Conservation (phyloP, 2,329 filamentous ascomycete species). For the Botrytis fragariae region DNA sequence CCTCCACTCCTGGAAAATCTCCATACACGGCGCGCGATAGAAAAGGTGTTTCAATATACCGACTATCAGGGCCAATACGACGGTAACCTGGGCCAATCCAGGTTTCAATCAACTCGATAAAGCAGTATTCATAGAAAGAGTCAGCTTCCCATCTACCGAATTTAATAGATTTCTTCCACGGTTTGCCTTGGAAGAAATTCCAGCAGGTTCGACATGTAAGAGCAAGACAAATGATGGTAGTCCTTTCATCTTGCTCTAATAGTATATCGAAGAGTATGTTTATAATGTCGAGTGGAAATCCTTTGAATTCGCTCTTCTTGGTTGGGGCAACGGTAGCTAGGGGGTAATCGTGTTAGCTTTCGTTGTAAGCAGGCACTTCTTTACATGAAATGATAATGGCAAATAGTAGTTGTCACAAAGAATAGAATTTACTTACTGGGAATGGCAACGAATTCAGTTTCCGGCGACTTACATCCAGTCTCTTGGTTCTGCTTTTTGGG, state of each 20-base stretch:
- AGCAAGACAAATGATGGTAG: neutral
- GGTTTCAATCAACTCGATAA: neutral
- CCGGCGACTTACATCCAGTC: no score
- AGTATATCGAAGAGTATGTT: neutral
- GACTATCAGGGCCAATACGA: neutral
- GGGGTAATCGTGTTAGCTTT: neutral
- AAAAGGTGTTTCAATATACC: neutral
- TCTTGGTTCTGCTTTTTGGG: neutral
- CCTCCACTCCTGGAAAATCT: no score
- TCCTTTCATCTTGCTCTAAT: neutral
- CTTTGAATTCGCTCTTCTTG: neutral
- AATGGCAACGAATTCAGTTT: neutral
- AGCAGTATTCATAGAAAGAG: neutral
- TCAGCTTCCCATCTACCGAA: neutral
- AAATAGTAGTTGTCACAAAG: no score
- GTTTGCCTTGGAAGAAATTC: neutral
- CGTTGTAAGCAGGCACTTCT: rapidly evolving
- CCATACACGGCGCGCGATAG: neutral
- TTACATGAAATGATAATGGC: neutral
- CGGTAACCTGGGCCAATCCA: neutral
- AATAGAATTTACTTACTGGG: neutral
- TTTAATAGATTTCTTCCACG: neutral
- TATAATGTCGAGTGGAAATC: neutral
- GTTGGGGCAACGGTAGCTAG: neutral
- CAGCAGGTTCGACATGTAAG: neutral